These are phyloP conservation scores for Sporothrix brasiliensis DNA, from an alignment of 2,329 filamentous ascomycete species.

Conservation along the genomic window DNA sequence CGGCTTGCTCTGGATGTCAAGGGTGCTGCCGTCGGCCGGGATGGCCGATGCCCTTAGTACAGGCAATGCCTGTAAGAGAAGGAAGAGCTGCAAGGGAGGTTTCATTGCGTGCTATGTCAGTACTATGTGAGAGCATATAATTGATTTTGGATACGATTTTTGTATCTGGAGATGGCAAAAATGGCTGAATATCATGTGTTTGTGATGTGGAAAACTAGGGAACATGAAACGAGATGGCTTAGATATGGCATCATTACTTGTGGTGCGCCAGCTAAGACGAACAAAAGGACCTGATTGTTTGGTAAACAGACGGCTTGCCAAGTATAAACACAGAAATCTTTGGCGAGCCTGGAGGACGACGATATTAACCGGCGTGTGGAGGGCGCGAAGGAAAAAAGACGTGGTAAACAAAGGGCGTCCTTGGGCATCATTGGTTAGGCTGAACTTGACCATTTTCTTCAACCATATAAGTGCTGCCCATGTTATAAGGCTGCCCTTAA, in stretches of 20 bases:
- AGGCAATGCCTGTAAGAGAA: neutral
- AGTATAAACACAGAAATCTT: neutral
- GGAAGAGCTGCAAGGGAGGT: neutral
- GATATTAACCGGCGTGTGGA: neutral
- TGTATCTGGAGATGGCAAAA: neutral
- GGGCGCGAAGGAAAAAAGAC: neutral
- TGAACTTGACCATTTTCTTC: slow-evolving; percentile 5
- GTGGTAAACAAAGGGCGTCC: neutral
- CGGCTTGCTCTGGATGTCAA: neutral
- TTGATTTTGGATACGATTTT: neutral
- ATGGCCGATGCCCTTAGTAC: neutral
- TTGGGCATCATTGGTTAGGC: neutral
- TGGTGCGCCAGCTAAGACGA: neutral
- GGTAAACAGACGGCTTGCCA: slow-evolving; percentile 12
- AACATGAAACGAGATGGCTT: neutral
- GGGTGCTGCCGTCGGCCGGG: neutral
- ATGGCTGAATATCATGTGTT: neutral
- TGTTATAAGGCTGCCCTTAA: neutral
- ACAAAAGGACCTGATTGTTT: neutral
- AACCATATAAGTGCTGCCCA: neutral
- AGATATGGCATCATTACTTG: neutral
- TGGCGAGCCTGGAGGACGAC: neutral
- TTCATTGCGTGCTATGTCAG: neutral
- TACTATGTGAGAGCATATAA: neutral
- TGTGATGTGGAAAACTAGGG: too few relatives aligned